A percentile compares a stretch with the other conserved stretches of the same genome.
These are phyloP conservation scores for Hemileccinum impolitum DNA, from an alignment of 768 basidiomycete species.

Conservation along the genomic window DNA sequence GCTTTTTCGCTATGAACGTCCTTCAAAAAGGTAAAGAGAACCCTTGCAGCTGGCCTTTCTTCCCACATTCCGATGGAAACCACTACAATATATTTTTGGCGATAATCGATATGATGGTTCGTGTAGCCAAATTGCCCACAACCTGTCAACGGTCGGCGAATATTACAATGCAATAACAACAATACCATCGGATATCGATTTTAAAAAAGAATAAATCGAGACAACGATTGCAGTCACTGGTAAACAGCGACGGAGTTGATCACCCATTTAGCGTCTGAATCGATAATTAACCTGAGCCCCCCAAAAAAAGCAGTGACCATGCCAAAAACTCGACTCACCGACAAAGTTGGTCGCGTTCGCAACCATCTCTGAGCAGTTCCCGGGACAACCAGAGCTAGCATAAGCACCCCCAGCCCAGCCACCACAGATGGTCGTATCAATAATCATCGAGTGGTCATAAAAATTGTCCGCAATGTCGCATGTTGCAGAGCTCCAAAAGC, in stretches of 20 bases:
- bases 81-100: too few relatives aligned
- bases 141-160: too few relatives aligned
- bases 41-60: too few relatives aligned
- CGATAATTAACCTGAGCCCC: too few relatives aligned
- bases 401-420: conserved; percentile 29
- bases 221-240: not conserved
- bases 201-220: too few relatives aligned
- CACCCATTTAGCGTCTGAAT: conserved; percentile 1
- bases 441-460: conserved; percentile 44
- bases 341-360: conserved; percentile 55
- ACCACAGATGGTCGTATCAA: conserved; percentile 35
- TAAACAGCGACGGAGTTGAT: conserved; percentile 11
- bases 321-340: conserved; percentile 26
- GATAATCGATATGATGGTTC: too few relatives aligned
- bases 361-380: conserved; percentile 46
- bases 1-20: too few relatives aligned
- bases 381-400: conserved; percentile 33
- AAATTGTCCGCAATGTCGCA: conserved; percentile 52
- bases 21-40: too few relatives aligned
- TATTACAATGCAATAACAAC: not conserved
- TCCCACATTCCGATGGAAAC: too few relatives aligned
- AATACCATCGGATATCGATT: too few relatives aligned
- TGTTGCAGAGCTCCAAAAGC: conserved; percentile 44
- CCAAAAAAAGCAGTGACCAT: not conserved
- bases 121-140: too few relatives aligned